Percentiles rank a stretch among this genome's conserved stretches.
These are phyloP conservation scores for Cylindrotheca fusiformis DNA, from an alignment of 108 stramenopile species.

Conservation along the genomic window DNA sequence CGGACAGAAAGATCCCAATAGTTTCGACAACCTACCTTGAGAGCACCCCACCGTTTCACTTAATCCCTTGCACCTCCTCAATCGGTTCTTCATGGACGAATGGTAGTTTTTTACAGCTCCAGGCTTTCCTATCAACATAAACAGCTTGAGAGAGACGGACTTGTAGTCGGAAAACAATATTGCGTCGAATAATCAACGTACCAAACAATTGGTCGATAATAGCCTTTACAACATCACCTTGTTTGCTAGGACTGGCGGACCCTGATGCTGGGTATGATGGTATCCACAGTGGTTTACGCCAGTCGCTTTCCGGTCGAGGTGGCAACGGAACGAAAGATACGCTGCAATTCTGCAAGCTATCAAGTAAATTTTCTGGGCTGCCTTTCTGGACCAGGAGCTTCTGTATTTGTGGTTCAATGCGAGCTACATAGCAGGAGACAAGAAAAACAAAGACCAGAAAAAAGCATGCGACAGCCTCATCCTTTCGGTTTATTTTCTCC, in stretches of 20 bases:
- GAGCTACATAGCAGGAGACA: too few relatives aligned
- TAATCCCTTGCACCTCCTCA: constrained; percentile 24
- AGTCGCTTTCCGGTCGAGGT: constrained; percentile 10
- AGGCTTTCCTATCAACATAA: background rate
- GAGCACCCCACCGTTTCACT: constrained; percentile 28
- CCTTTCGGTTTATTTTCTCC: too few relatives aligned
- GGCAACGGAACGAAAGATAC: constrained; percentile 15
- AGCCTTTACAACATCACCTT: constrained; percentile 17
- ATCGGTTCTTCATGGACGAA: constrained; percentile 10
- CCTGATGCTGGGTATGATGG: constrained; percentile 29
- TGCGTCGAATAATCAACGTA: too few relatives aligned
- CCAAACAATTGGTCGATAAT: constrained; percentile 16
- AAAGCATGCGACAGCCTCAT: too few relatives aligned
- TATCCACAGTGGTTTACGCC: constrained; percentile 28
- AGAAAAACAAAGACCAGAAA: too few relatives aligned
- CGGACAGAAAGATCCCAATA: too few relatives aligned
- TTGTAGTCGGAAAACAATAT: too few relatives aligned
- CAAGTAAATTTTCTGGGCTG: too few relatives aligned
- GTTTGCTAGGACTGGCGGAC: constrained; percentile 18
- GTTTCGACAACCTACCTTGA: background rate
- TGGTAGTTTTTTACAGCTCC: constrained; percentile 24
- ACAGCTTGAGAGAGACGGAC: too few relatives aligned
- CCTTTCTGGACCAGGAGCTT: too few relatives aligned
- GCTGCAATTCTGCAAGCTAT: constrained; percentile 13
- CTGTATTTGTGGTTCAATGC: too few relatives aligned